A percentile compares a stretch with the other conserved stretches of the same genome.
Evolutionary conservation across 768 basidiomycete genomes (phyloP).

Genomic region (Mycena kentingensis): DNA sequence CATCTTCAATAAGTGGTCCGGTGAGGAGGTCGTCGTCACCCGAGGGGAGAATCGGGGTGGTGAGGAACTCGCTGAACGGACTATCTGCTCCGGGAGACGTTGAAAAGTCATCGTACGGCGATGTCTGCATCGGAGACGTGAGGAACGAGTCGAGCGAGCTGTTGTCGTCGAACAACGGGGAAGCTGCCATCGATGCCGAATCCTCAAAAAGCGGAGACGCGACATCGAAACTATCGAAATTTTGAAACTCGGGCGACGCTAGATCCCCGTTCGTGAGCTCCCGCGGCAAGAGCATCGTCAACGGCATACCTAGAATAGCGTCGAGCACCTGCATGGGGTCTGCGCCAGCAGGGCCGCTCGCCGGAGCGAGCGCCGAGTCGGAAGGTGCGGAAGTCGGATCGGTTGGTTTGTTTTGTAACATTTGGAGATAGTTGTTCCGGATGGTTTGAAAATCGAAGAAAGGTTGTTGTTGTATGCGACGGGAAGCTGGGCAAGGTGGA

Average conservation of each 20-base stretch:
- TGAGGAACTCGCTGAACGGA: constrained; percentile 22
- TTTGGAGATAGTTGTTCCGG: constrained; percentile 65
- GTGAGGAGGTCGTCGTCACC: constrained; percentile 18
- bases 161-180: constrained; percentile 11
- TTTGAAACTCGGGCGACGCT: constrained; percentile 25
- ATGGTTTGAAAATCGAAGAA: constrained; percentile 51
- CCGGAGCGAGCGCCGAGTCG: constrained; percentile 27
- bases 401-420: constrained; percentile 57
- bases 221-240: constrained; percentile 16
- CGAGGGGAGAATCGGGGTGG: constrained; percentile 13
- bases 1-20: constrained; percentile 18
- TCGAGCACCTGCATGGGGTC: constrained; percentile 17
- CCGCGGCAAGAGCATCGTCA: not conserved
- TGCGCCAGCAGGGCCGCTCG: constrained; percentile 1
- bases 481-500: constrained; percentile 61
- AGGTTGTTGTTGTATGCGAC: constrained; percentile 40
- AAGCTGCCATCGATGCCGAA: constrained; percentile 1
- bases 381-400: constrained; percentile 37
- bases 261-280: not conserved
- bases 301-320: constrained; percentile 18
- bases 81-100: constrained; percentile 21
- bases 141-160: constrained; percentile 11
- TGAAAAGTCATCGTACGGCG: constrained; percentile 21
- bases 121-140: constrained; percentile 21
- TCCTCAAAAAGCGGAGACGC: constrained; percentile 17